Evolutionary conservation across 257 asterid genomes (phyloP).

Genomic region (Nicotiana noctiflora): DNA sequence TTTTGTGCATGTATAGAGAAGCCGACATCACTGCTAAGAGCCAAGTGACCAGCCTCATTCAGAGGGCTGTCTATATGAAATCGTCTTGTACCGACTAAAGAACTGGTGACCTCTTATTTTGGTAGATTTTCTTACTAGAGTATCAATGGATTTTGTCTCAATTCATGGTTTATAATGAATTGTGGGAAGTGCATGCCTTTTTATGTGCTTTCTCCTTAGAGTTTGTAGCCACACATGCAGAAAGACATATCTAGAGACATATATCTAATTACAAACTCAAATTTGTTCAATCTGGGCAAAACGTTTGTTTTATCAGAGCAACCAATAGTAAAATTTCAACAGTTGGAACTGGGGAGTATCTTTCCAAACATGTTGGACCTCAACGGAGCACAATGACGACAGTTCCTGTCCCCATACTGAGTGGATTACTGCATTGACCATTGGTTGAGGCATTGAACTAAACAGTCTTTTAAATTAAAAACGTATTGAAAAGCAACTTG

Average conservation of each 20-base stretch:
- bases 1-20: slow-evolving; percentile 3
- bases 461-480: neutral
- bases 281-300: neutral
- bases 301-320: neutral
- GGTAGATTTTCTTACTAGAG: neutral
- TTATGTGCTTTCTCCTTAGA: no score
- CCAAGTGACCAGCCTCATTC: neutral
- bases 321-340: no score
- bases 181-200: neutral
- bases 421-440: no score
- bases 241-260: no score
- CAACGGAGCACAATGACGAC: no score
- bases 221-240: no score
- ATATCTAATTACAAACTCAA: neutral
- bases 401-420: no score
- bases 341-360: no score
- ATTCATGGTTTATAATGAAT: neutral
- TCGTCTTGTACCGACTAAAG: neutral
- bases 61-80: neutral
- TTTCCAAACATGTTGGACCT: no score
- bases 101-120: neutral
- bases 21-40: neutral
- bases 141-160: neutral
- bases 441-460: no score
- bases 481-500: neutral